A percentile compares a stretch with the other conserved stretches of the same genome.
These are phyloP conservation scores for Corymbia citriodora DNA, from an alignment of 441 rosid species.

Conservation along the genomic window DNA sequence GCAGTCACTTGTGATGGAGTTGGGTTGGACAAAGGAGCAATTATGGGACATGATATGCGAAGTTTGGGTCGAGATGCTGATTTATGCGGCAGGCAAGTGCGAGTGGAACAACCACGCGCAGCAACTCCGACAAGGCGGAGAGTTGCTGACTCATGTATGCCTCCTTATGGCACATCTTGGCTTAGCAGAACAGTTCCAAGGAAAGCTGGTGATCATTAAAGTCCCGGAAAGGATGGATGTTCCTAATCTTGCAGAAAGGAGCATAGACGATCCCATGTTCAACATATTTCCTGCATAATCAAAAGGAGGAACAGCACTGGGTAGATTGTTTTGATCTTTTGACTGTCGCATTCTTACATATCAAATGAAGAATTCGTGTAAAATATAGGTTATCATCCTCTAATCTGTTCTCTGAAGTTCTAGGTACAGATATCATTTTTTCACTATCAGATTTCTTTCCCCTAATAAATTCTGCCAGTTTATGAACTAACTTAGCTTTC, in stretches of 20 bases:
- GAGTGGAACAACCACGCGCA: background rate
- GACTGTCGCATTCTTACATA: background rate
- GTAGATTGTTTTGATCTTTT: background rate
- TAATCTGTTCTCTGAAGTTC: background rate
- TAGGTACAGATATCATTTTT: background rate
- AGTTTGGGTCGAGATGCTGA: constrained; percentile 1
- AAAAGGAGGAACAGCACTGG: background rate
- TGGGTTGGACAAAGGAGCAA: background rate
- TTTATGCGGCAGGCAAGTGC: background rate
- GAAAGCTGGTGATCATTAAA: background rate
- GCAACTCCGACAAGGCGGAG: background rate
- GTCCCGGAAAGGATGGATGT: background rate
- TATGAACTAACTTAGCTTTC: background rate
- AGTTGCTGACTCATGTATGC: constrained; percentile 2
- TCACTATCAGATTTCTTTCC: background rate
- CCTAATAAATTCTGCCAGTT: background rate
- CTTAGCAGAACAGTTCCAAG: background rate
- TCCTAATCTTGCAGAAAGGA: background rate
- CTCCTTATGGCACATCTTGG: background rate
- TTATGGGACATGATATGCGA: background rate
- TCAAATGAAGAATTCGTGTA: background rate
- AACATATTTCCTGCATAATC: background rate
- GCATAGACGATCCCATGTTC: background rate
- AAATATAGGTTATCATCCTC: background rate
- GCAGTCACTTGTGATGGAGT: background rate